Base-by-base conservation (phyloP, 768 basidiomycete species). In the Peribolospora kevripleyi region DNA sequence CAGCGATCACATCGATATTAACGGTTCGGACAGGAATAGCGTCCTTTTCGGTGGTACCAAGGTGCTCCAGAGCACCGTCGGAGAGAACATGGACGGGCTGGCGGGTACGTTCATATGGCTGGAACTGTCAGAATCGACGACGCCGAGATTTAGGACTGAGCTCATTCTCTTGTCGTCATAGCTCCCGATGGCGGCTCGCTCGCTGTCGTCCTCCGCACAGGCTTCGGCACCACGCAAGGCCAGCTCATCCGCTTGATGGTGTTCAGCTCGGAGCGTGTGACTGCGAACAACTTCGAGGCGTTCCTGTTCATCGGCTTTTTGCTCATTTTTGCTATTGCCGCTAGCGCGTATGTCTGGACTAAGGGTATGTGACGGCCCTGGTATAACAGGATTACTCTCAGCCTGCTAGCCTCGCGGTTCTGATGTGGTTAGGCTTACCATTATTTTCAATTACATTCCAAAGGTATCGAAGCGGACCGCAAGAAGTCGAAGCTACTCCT, bases 241-340 rank as follows among this genome's bases (percentile, higher is more conserved):
- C 86, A 91, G 68, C 78, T 98, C 42, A 90, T 98, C 41, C 74
- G 91, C 48, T 97, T 93, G 0, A 98, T 97, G 93, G 88, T 98
- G 55, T 98, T 97, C 71, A 88, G 86, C 10, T 88, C 86, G 0
- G 93, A 98, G 63, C 82, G 88, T 5, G 80, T 98, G 25, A 85
- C 87, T 6, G 93, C 93, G 37, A 97, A 97, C 69, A 97, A 91
- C 67, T 51, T 82, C 57, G 93, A 98, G 65, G 81, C 81, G 0
- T 97, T 95, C 78, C 69, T 95, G 55, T 98, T 98, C 71, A 95
- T 98, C 58, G 93, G 88, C 3, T 97, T 98, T 75, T 72, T 97
- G 11, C 78, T 97, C 54, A 84, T 95, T 59, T 97, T 98, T 64
- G 93, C 93, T 46, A 82, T 97, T 61, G 91, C 91, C 41, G 93